Evolutionary conservation across 2,329 filamentous ascomycete species (phyloP).

Genomic region (Juglanconis oblonga): DNA sequence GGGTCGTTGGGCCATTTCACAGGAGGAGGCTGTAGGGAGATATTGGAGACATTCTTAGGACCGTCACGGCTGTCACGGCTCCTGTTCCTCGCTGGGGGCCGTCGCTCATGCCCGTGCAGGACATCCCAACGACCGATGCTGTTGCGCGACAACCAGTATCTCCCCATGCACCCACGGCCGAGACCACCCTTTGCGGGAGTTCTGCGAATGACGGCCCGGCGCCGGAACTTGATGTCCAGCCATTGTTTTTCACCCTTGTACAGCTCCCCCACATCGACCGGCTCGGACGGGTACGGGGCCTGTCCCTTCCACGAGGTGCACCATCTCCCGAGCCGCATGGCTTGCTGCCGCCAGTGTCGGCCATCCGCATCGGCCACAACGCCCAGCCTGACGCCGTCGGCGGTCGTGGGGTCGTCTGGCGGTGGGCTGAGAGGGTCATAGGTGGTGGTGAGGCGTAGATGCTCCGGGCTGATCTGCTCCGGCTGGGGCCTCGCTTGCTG

Average conservation of each 20-base stretch:
- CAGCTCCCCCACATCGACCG: constrained; percentile 2
- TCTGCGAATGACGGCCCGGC: background rate
- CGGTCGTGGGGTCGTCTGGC: constrained; percentile 4
- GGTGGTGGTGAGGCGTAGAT: background rate
- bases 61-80: background rate
- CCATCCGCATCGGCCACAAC: constrained; percentile 1
- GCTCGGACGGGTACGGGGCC: background rate
- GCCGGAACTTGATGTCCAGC: constrained; percentile 8
- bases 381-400: constrained; percentile 10
- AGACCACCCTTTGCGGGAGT: background rate
- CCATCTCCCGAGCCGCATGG: constrained; percentile 14
- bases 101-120: background rate
- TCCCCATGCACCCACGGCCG: background rate
- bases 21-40: too few relatives aligned
- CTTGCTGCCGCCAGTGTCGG: constrained; percentile 12
- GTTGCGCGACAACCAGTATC: background rate
- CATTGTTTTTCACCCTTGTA: background rate
- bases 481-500: background rate
- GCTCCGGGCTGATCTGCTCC: background rate
- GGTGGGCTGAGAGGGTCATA: constrained; percentile 7
- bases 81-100: background rate
- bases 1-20: too few relatives aligned
- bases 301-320: background rate
- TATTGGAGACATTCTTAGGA: background rate
- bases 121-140: background rate